Conservation (phyloP, 2,329 filamentous ascomycete species). For the Fusarium staphyleae region DNA sequence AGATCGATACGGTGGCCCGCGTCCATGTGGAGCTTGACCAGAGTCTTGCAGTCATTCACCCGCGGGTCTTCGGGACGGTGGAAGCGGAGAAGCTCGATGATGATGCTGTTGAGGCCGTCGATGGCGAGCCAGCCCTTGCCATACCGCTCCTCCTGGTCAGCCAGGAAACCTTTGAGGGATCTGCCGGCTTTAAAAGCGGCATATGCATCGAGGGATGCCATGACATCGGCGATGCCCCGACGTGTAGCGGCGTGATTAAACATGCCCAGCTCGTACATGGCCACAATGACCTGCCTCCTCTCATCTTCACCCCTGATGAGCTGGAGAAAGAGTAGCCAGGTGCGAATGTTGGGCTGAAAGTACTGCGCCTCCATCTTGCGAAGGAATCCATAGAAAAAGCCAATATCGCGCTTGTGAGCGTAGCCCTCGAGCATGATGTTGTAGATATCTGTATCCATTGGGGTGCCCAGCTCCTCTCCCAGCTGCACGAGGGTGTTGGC, state of each 20-base stretch:
- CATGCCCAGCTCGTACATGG: conserved; percentile 56
- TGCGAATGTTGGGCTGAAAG: conserved; percentile 52
- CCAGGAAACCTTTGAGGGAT: conserved; percentile 49
- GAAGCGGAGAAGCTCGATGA: conserved; percentile 54
- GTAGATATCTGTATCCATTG: conserved; percentile 55
- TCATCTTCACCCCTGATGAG: conserved; percentile 67
- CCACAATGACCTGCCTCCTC: conserved; percentile 53
- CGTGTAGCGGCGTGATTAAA: conserved; percentile 49
- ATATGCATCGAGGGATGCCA: conserved; percentile 54
- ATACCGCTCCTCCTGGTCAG: conserved; percentile 52
- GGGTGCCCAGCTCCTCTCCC: conserved; percentile 49
- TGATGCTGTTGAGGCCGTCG: conserved; percentile 47
- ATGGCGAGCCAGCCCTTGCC: conserved; percentile 55
- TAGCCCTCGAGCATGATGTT: conserved; percentile 56
- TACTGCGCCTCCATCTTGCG: conserved; percentile 51
- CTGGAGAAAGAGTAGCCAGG: conserved; percentile 58
- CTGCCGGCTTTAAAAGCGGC: conserved; percentile 49
- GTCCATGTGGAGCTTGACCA: conserved; percentile 39
- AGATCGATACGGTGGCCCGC: conserved; percentile 39
- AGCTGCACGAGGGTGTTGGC: conserved; percentile 48
- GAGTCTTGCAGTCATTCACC: conserved; percentile 39
- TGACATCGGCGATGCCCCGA: conserved; percentile 50
- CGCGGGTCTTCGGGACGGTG: conserved; percentile 37
- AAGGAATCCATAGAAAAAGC: conserved; percentile 52
- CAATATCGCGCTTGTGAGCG: conserved; percentile 49